phyloP scores from a whole-genome alignment of 305 asterid genomes.

The Nicotiana rustica region DNA sequence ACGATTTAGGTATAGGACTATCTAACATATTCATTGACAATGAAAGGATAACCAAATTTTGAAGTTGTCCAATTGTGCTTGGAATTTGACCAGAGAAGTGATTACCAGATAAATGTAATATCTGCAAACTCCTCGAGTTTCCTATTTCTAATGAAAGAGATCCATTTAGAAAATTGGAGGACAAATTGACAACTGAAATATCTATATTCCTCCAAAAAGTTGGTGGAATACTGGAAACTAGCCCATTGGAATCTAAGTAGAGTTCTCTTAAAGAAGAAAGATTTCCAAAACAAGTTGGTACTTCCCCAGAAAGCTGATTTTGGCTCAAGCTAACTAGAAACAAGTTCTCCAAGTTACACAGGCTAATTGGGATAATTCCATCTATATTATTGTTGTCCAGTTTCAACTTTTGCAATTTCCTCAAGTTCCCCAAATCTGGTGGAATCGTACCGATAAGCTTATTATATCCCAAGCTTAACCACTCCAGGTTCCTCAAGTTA shows the following conservation, averaged over 20 bases:
- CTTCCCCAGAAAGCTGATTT: slow-evolving; percentile 22
- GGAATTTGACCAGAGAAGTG: slow-evolving; percentile 39
- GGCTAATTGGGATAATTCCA: slow-evolving; percentile 26
- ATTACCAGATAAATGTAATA: slow-evolving; percentile 29
- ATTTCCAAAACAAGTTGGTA: slow-evolving; percentile 39
- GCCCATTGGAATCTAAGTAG: slow-evolving; percentile 29
- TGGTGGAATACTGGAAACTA: slow-evolving; percentile 29
- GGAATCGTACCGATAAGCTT: slow-evolving; percentile 36
- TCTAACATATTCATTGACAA: slow-evolving; percentile 28
- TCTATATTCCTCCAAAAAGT: slow-evolving; percentile 27
- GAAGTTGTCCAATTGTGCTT: slow-evolving; percentile 35
- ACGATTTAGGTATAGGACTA: slow-evolving; percentile 36
- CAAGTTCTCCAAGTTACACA: slow-evolving; percentile 31
- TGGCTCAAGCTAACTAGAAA: not conserved
- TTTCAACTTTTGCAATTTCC: not conserved
- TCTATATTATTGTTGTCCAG: not conserved
- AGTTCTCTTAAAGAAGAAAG: slow-evolving; percentile 33
- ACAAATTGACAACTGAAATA: not conserved
- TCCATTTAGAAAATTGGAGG: slow-evolving; percentile 33
- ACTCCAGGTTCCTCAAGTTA: slow-evolving; percentile 34
- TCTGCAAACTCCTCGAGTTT: not conserved
- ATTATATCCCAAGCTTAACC: not conserved
- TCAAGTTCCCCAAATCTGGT: slow-evolving; percentile 29
- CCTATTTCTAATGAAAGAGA: slow-evolving; percentile 35
- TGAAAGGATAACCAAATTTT: slow-evolving; percentile 5